Conservation (phyloP, 225 moss, liverwort and hornwort genomes). For the Polytrichum commune region DNA sequence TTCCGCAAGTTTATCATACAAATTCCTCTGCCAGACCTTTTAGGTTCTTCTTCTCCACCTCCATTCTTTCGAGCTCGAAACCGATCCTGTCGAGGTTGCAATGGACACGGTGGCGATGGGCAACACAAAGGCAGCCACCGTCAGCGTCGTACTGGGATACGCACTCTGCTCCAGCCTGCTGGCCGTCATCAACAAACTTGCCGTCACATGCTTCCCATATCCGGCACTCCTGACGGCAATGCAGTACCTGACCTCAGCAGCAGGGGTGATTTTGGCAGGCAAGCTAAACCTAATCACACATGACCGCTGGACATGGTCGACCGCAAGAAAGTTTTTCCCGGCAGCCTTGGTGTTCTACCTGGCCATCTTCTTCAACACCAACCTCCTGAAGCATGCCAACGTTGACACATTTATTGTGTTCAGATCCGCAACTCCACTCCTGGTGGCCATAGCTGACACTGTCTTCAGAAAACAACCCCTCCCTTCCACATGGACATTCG, state of each 20-base stretch:
- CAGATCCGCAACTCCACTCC: constrained; percentile 63
- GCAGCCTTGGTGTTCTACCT: constrained; percentile 62
- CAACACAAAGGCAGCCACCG: constrained; percentile 4
- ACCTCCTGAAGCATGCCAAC: constrained; percentile 61
- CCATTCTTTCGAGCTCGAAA: too few relatives aligned
- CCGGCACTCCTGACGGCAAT: constrained; percentile 61
- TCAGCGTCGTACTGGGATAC: constrained; percentile 45
- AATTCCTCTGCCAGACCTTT: too few relatives aligned
- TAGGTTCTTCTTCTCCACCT: too few relatives aligned
- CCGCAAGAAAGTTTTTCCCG: constrained; percentile 55
- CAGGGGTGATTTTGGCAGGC: constrained; percentile 43
- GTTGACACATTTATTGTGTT: constrained; percentile 72
- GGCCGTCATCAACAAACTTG: constrained; percentile 68
- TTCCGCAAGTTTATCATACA: too few relatives aligned
- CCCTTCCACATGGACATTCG: constrained; percentile 56
- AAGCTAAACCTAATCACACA: constrained; percentile 36
- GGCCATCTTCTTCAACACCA: constrained; percentile 65
- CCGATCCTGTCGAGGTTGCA: too few relatives aligned
- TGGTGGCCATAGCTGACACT: constrained; percentile 60
- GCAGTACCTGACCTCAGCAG: constrained; percentile 48
- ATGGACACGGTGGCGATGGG: constrained; percentile 9
- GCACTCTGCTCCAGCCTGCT: constrained; percentile 64
- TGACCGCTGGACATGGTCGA: constrained; percentile 44
- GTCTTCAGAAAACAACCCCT: constrained; percentile 50
- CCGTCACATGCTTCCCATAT: constrained; percentile 57